A percentile compares a stretch with the other conserved stretches of the same genome.
Evolutionary conservation across 2,329 filamentous ascomycete species (phyloP).

Genomic region (Colletotrichum zoysiae): DNA sequence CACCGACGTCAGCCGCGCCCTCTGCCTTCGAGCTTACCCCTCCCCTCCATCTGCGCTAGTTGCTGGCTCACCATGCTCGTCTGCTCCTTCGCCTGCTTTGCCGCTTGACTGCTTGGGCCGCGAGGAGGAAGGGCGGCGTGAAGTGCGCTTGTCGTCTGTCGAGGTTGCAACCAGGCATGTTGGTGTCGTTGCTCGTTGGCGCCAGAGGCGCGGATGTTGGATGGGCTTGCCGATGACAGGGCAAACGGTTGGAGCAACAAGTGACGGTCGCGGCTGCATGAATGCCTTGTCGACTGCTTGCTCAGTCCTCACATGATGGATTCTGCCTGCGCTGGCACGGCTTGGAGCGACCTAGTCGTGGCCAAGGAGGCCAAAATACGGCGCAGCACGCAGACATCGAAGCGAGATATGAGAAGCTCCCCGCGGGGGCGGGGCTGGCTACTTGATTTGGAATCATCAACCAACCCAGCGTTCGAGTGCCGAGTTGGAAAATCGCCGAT

Average conservation of each 20-base stretch:
- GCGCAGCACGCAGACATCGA: not conserved
- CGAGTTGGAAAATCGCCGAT: not conserved
- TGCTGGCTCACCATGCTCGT: not conserved
- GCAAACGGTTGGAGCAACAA: not conserved
- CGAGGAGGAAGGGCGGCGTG: not conserved
- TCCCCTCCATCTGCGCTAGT: not conserved
- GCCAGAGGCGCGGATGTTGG: slow-evolving; percentile 11
- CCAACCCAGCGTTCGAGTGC: not conserved
- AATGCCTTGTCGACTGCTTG: not conserved
- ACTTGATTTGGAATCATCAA: not conserved
- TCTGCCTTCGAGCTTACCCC: not conserved
- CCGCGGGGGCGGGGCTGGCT: not conserved
- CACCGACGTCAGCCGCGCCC: not conserved
- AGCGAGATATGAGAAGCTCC: not conserved
- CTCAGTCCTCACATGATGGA: slow-evolving; percentile 3
- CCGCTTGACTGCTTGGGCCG: slow-evolving; percentile 2
- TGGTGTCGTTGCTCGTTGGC: not conserved
- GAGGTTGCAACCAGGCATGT: not conserved
- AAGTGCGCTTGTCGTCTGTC: slow-evolving; percentile 11
- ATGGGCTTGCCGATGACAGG: slow-evolving; percentile 6
- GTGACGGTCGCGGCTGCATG: not conserved
- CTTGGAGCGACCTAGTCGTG: not conserved
- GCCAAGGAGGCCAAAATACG: not conserved
- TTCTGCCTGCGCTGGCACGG: not conserved
- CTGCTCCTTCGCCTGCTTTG: slow-evolving; percentile 1